These are phyloP conservation scores for Trypanosoma mega DNA, from an alignment of 208 protist species.

Conservation along the genomic window DNA sequence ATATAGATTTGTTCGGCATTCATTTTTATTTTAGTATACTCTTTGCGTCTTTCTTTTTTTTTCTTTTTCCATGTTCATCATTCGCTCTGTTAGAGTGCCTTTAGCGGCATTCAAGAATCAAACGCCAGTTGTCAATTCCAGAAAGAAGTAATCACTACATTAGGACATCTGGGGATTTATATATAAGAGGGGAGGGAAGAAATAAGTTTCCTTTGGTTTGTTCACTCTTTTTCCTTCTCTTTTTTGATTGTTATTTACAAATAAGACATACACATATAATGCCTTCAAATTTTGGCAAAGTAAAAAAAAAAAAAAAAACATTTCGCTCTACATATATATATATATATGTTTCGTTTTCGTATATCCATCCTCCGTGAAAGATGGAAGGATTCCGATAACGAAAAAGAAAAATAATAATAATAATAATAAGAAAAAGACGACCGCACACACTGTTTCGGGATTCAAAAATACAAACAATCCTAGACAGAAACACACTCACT, in stretches of 20 bases:
- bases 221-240: too few species aligned
- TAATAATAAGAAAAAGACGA: neutral
- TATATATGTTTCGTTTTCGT: conserved; percentile 6
- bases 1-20: too few species aligned
- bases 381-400: neutral
- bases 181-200: too few species aligned
- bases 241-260: too few species aligned
- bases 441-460: too few species aligned
- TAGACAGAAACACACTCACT: too few species aligned
- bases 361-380: too few species aligned
- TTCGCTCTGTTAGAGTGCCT: neutral
- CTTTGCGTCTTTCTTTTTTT: neutral
- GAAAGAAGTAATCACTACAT: neutral
- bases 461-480: too few species aligned
- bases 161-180: too few species aligned
- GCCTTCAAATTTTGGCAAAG: conserved; percentile 5
- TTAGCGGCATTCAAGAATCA: neutral
- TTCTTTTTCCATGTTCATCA: neutral
- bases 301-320: conserved; percentile 27
- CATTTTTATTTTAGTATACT: neutral
- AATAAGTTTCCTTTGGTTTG: too few species aligned
- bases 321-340: conserved; percentile 19
- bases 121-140: neutral
- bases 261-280: too few species aligned
- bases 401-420: conserved; percentile 16